Percentiles rank a stretch among this genome's conserved stretches.
Evolutionary conservation across 164 flowering plant species (phyloP).

Genomic region (Kingdonia uniflora): DNA sequence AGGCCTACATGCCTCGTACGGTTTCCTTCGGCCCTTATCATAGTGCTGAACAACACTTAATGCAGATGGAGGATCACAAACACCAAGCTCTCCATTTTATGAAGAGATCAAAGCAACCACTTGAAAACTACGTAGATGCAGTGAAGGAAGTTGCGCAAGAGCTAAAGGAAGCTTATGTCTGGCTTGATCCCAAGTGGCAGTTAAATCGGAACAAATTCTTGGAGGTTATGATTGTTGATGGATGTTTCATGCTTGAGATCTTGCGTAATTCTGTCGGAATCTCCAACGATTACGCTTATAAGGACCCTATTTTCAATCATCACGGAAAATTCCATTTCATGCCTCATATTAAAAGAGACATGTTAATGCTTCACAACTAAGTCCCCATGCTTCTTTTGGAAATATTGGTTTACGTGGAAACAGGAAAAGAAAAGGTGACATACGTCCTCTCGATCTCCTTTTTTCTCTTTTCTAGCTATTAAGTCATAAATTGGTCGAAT

Average conservation of each 20-base stretch:
- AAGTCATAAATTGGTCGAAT: too few species aligned
- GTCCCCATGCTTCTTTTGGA: slow-evolving; percentile 8
- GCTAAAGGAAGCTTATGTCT: slow-evolving; percentile 22
- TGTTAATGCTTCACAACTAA: slow-evolving; percentile 19
- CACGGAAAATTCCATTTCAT: slow-evolving; percentile 4
- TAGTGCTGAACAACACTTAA: slow-evolving; percentile 22
- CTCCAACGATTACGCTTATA: slow-evolving; percentile 3
- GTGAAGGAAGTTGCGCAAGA: slow-evolving; percentile 14
- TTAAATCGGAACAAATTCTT: slow-evolving; percentile 17
- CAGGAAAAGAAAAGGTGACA: too few species aligned
- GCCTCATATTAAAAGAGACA: slow-evolving; percentile 5
- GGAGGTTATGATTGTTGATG: slow-evolving; percentile 24
- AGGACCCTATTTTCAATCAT: slow-evolving; percentile 9
- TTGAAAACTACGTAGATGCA: slow-evolving; percentile 15
- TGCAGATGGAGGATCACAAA: slow-evolving; percentile 43
- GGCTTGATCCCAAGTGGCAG: slow-evolving; percentile 20
- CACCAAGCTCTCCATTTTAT: slow-evolving; percentile 41
- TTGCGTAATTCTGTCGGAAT: neutral
- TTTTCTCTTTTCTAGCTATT: neutral
- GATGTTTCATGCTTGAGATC: slow-evolving; percentile 14
- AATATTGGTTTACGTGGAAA: neutral
- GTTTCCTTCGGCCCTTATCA: slow-evolving; percentile 53
- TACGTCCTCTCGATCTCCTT: neutral
- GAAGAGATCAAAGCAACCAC: slow-evolving; percentile 25
- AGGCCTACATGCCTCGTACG: slow-evolving; percentile 26